Base-by-base conservation (phyloP, 768 basidiomycete species). In the Amanita subjunquillea region DNA sequence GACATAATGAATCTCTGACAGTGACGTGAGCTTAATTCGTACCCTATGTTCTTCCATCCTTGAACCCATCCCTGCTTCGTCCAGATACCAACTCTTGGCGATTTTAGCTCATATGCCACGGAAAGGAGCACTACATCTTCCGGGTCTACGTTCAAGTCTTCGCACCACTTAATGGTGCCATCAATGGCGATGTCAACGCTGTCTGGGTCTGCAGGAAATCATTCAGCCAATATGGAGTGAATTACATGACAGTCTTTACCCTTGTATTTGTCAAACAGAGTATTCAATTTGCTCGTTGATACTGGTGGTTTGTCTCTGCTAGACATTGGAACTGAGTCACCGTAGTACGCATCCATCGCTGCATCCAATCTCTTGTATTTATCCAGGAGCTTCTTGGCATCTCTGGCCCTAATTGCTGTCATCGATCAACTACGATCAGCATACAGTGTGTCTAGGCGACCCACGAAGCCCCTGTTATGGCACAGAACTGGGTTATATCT, bases 121-220 rank as follows among this genome's bases (percentile, higher is more conserved):
- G 86, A 80, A 40, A 94, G 76, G 48, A 94, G 70, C 6, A 91
- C 87, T 22, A 88, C 83, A 59, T 93, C 87, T 56, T 90, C 88
- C 1, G 84, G 85, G 58, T 87, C 71, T 13, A 88, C 80, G 1
- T 62, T 68, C 1, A 90, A 69, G 59, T 87, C 87, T 58, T 78
- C 69, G 56, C 91, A 90, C 43, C 92, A 69, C 62, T 70, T 74
- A 65, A 91, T 80, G 17, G 92, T 93, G 0, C 91, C 91, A 54
- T 91, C 82, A 25, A 90, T 76, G 3, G 74, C 71, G 57, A 91
- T 91, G 50, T 81, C 76, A 29, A 82, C 79, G 6, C 69, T 70
- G 39, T 79, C 79, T 12, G 72, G 64, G 54, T 87, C 84, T 83
- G 44, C 50, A 4, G 22, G 46, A 44, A 45, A 60, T 27, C 29